Evolutionary conservation across 805 yeast genomes (phyloP).

Genomic region (Monosporozyma yasuniensis): DNA sequence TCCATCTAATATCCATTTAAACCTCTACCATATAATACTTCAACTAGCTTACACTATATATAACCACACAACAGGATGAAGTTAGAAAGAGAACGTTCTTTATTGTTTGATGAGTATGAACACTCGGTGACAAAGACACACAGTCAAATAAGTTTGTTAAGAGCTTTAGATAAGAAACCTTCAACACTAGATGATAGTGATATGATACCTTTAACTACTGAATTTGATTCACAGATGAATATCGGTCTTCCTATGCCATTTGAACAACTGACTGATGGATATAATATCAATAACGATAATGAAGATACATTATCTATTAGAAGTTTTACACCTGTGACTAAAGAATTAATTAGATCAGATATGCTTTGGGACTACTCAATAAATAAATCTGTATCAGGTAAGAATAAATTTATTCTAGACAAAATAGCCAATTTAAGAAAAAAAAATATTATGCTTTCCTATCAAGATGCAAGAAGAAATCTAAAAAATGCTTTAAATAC

Average conservation of each 20-base stretch:
- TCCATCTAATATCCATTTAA: too few relatives aligned
- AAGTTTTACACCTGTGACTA: neutral
- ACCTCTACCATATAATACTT: too few relatives aligned
- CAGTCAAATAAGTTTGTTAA: neutral
- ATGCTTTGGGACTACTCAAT: neutral
- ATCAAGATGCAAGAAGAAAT: slow-evolving; percentile 58
- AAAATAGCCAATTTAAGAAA: slow-evolving; percentile 44
- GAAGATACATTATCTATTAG: neutral
- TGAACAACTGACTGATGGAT: neutral
- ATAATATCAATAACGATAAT: neutral
- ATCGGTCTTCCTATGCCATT: slow-evolving; percentile 19
- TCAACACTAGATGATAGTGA: slow-evolving; percentile 22
- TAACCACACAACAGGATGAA: neutral
- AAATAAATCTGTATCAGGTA: neutral
- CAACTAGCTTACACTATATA: too few relatives aligned
- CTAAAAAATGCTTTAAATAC: slow-evolving; percentile 65
- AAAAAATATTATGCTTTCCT: slow-evolving; percentile 51
- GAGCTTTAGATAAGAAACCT: neutral
- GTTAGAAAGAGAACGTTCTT: slow-evolving; percentile 1
- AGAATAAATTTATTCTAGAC: slow-evolving; percentile 5
- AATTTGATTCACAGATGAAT: slow-evolving; percentile 21
- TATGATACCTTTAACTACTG: slow-evolving; percentile 17
- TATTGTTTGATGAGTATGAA: slow-evolving; percentile 1
- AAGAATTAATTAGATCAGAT: neutral
- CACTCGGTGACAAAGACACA: neutral